Conservation (phyloP, 73 alveolate genomes). For the Tetrahymena borealis region DNA sequence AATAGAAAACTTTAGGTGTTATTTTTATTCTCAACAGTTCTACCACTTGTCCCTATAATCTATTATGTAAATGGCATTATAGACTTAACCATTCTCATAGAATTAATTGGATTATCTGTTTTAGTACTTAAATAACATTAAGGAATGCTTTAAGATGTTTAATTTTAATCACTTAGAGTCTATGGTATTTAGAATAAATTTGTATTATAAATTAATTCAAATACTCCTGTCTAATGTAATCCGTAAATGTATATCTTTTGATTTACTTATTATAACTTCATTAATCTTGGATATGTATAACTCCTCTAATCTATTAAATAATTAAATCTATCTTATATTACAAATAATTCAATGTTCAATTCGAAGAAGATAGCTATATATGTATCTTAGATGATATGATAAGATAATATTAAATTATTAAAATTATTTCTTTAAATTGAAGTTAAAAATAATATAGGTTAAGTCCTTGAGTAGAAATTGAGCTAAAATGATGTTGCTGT, state of each 20-base stretch:
- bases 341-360: background rate
- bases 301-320: background rate
- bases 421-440: background rate
- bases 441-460: background rate
- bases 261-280: background rate
- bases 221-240: background rate
- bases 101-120: background rate
- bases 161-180: background rate
- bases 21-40: background rate
- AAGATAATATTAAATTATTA: background rate
- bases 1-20: background rate
- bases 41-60: background rate
- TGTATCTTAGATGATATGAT: background rate
- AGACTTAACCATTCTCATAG: background rate
- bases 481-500: background rate
- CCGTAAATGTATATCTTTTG: background rate
- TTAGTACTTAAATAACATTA: background rate
- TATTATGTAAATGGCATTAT: background rate
- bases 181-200: background rate
- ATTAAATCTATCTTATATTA: background rate
- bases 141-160: background rate
- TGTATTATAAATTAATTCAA: background rate
- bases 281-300: background rate
- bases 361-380: background rate
- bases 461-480: background rate